Percentiles rank a stretch among this genome's conserved stretches.
Evolutionary conservation across 352 stramenopile genomes (phyloP).

Genomic region (Peronosclerospora sorghi): DNA sequence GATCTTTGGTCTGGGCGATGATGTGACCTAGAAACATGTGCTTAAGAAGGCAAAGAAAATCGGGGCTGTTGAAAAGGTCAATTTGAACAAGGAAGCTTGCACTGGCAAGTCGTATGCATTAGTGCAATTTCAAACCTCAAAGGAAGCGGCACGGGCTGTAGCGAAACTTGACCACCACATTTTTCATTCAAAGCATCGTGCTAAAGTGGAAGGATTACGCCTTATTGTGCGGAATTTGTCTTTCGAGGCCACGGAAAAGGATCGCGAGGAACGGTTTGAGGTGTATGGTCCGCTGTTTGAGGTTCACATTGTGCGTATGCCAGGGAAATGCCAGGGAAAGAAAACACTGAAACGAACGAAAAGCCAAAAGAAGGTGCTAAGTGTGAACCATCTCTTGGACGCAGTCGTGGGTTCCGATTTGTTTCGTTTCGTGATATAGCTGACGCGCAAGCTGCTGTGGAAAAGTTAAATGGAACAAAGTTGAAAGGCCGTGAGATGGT

Average conservation of each 20-base stretch:
- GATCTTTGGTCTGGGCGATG: too few species aligned
- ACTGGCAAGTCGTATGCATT: too few species aligned
- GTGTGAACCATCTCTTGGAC: conserved; percentile 25
- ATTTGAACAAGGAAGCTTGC: too few species aligned
- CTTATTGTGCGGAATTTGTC: conserved; percentile 79
- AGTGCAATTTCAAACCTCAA: too few species aligned
- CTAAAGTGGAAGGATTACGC: conserved; percentile 43
- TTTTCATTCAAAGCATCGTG: conserved; percentile 18
- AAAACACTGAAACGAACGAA: conserved; percentile 19
- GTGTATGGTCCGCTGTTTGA: conserved; percentile 53
- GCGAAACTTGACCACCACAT: too few species aligned
- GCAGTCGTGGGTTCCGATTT: conserved; percentile 75
- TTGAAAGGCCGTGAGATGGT: conserved; percentile 79
- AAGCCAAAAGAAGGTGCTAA: conserved; percentile 6
- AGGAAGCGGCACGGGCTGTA: too few species aligned
- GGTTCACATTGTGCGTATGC: conserved; percentile 60
- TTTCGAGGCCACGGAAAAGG: conserved; percentile 65
- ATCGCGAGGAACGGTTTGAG: conserved; percentile 64
- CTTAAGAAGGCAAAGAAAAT: too few species aligned
- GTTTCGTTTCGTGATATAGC: conserved; percentile 62
- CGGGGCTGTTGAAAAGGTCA: too few species aligned
- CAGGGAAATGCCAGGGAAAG: conserved; percentile 67
- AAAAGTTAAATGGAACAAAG: conserved; percentile 64
- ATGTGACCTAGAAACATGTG: too few species aligned
- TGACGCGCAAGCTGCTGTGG: conserved; percentile 52